Percentiles rank a stretch among this genome's conserved stretches.
Evolutionary conservation across 2,329 filamentous ascomycete genomes (phyloP).

Genomic region (Thelonectria discophora): DNA sequence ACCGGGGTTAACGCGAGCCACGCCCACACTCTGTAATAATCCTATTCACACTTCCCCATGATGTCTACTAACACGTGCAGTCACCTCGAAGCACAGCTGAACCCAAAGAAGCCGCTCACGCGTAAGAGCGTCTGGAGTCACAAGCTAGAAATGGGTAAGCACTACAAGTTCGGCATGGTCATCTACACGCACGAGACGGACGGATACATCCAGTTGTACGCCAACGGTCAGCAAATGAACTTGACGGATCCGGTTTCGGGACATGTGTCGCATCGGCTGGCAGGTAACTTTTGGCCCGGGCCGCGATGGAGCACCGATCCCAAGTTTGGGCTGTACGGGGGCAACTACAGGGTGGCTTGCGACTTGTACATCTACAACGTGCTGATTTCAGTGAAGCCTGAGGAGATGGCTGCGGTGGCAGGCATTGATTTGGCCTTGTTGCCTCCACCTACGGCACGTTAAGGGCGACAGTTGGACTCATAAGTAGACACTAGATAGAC

Average conservation of each 20-base stretch:
- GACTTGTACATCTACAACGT: conserved; percentile 9
- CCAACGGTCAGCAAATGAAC: background rate
- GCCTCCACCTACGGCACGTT: too few species aligned
- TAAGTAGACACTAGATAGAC: background rate
- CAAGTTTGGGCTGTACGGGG: conserved; percentile 13
- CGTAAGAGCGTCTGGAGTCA: conserved; percentile 5
- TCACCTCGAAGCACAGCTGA: background rate
- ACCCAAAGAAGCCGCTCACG: background rate
- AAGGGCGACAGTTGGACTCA: too few species aligned
- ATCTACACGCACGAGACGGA: background rate
- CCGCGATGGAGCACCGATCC: conserved; percentile 7
- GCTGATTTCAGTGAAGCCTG: background rate
- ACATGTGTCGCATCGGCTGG: background rate
- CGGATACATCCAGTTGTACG: conserved; percentile 7
- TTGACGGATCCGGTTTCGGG: background rate
- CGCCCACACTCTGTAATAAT: background rate
- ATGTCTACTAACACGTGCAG: background rate
- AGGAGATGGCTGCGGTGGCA: background rate
- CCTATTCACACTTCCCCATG: too few species aligned
- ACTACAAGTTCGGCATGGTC: conserved; percentile 7
- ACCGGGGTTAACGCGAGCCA: background rate
- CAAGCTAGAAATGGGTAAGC: conserved; percentile 6
- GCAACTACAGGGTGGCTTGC: background rate
- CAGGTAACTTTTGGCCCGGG: conserved; percentile 11
- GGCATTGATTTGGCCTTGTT: background rate